These are phyloP conservation scores for Cucurbita moschata DNA, from an alignment of 306 rosid species.

Conservation along the genomic window DNA sequence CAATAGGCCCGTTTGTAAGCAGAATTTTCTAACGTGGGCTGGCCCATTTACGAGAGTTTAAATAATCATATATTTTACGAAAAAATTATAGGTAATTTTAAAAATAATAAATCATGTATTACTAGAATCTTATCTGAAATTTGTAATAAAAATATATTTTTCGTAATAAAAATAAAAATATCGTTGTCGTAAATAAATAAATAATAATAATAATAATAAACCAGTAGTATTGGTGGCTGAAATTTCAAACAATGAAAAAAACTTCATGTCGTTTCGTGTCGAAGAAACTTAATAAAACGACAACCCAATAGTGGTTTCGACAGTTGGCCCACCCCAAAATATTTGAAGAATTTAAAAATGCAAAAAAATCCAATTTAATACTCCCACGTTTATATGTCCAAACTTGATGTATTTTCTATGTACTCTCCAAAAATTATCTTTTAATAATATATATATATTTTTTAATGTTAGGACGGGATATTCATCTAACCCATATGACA, in stretches of 20 bases:
- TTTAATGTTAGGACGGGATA: too few relatives aligned
- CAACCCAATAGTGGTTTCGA: neutral
- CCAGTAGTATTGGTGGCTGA: neutral
- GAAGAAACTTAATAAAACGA: neutral
- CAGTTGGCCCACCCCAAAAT: neutral
- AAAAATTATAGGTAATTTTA: too few relatives aligned
- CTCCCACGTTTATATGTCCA: neutral
- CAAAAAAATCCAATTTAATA: neutral
- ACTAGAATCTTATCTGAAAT: neutral
- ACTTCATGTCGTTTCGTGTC: neutral
- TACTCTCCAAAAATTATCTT: neutral
- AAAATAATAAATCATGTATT: neutral
- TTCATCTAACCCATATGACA: too few relatives aligned
- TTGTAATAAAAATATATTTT: neutral
- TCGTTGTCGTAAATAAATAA: neutral
- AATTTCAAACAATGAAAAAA: neutral
- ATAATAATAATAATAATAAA: neutral
- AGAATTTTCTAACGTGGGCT: neutral
- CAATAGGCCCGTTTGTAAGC: neutral
- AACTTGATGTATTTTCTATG: neutral
- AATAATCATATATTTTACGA: too few relatives aligned
- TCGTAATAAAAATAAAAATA: neutral
- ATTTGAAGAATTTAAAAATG: neutral
- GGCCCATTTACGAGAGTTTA: neutral
- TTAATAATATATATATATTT: too few relatives aligned